Evolutionary conservation across 306 rosid genomes (phyloP), one percentile per base, ranked within the genome.

Genomic region (Cicer yamashitae): DNA sequence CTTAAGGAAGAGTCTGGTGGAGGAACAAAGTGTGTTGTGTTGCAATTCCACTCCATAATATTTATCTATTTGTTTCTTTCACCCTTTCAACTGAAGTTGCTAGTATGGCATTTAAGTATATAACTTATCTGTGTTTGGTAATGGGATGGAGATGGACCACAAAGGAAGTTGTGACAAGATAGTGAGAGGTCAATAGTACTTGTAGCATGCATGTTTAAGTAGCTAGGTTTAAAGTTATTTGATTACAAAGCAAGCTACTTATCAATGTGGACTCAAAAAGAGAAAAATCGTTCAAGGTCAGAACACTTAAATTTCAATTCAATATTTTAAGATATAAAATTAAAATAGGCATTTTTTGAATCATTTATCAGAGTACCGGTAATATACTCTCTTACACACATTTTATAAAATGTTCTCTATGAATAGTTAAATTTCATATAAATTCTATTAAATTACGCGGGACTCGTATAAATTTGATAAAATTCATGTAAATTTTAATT

Each of bases 31-130:
- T 83, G 84, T 78, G 87, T 87, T 61, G 86, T 81, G 82, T 81
- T 86, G 58, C 87, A 85, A 83, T 86, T 88, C 96, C 94, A 90
- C 70, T 91, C 98, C 98, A 94, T 60, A 7, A 34, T 60, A 30
- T 20, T 1, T 93, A 38, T 76, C 71, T 47, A 58, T 40, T 4
- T 61, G 12, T 64, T 84, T 73, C 78, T 39, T 81, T 78, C 77
- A 67, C 57, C n/a, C 17, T 76, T 75, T 70, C 58, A 79, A 67
- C 67, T 58, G 12, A 2, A 81, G 67, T 68, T 40, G 45, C 64
- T 43, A 51, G 46, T 61, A 71, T 10, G 63, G 70, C 44, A 18
- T 60, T 30, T 60, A 60, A 60, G 66, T 60, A 60, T 60, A 60
- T 30, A 30, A 34, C 66, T 37, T 34, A n/a, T 60, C 44, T 60